These are phyloP conservation scores for Microstroma glucosiphilum DNA, from an alignment of 1,284 basidiomycete genomes.

Conservation along the genomic window DNA sequence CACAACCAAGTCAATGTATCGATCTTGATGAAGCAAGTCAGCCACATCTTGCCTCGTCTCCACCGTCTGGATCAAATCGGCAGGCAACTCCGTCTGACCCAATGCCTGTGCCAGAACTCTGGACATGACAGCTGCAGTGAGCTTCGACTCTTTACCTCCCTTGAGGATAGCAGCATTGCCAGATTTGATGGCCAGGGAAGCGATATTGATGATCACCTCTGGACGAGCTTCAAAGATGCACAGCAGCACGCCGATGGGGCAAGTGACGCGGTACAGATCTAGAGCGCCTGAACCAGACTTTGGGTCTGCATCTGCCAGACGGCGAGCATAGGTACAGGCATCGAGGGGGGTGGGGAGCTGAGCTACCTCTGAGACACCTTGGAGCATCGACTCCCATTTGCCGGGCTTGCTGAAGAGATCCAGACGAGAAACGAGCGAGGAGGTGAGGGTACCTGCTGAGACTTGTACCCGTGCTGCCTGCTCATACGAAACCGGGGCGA, in stretches of 20 bases:
- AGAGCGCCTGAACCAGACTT: slow-evolving; percentile 54
- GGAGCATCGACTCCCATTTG: slow-evolving; percentile 90
- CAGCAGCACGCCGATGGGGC: slow-evolving; percentile 90
- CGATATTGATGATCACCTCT: slow-evolving; percentile 97
- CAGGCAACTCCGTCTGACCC: slow-evolving; percentile 60
- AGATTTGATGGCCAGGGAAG: slow-evolving; percentile 89
- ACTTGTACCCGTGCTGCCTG: slow-evolving; percentile 73
- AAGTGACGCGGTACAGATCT: slow-evolving; percentile 86
- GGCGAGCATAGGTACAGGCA: slow-evolving; percentile 74
- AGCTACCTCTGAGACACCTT: slow-evolving; percentile 82
- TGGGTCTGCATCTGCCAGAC: slow-evolving; percentile 59
- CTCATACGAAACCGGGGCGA: neutral
- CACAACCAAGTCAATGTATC: slow-evolving; percentile 93
- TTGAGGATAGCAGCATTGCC: slow-evolving; percentile 58
- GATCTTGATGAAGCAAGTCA: slow-evolving; percentile 74
- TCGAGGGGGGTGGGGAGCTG: slow-evolving; percentile 79
- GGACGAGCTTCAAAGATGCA: slow-evolving; percentile 97
- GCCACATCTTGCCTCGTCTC: slow-evolving; percentile 89
- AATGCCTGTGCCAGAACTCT: slow-evolving; percentile 70
- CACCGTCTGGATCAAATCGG: slow-evolving; percentile 80
- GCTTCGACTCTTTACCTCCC: slow-evolving; percentile 41
- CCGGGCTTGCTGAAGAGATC: slow-evolving; percentile 71
- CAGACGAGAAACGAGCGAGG: slow-evolving; percentile 73
- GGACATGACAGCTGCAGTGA: slow-evolving; percentile 29
- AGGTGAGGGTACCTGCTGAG: slow-evolving; percentile 72